phyloP scores from a whole-genome alignment of 2,329 filamentous ascomycete species.

The Trichoderma sp. region DNA sequence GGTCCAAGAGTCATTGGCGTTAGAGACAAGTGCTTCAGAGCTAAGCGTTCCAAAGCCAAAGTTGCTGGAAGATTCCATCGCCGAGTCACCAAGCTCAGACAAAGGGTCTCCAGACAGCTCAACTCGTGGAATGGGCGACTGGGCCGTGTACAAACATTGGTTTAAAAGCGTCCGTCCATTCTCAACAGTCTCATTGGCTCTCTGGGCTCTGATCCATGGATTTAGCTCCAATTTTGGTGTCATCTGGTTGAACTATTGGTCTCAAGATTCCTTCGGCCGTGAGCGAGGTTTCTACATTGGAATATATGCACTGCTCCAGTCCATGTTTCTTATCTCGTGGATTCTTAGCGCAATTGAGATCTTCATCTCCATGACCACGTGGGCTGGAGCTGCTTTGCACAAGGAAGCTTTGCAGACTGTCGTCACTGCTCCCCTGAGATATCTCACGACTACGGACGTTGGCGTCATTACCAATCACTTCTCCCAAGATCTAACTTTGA shows the following conservation, averaged over 20 bases:
- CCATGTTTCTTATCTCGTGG: not conserved
- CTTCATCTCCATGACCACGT: slow-evolving; percentile 27
- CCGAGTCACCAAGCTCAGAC: slow-evolving; percentile 40
- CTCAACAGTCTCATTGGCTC: not conserved
- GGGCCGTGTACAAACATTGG: slow-evolving; percentile 16
- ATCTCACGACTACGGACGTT: too few relatives aligned
- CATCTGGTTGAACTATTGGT: not conserved
- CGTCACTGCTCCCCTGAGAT: too few relatives aligned
- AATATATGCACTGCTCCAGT: slow-evolving; percentile 6
- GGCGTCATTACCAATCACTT: too few relatives aligned
- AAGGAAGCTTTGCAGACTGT: slow-evolving; percentile 31
- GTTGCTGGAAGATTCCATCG: slow-evolving; percentile 45
- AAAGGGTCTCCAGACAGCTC: slow-evolving; percentile 30
- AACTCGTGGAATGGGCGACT: slow-evolving; percentile 13
- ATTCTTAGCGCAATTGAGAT: slow-evolving; percentile 19
- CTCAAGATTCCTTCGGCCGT: not conserved
- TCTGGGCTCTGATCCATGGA: not conserved
- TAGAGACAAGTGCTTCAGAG: not conserved
- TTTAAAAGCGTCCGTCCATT: slow-evolving; percentile 8
- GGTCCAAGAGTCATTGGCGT: not conserved
- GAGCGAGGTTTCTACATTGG: slow-evolving; percentile 11
- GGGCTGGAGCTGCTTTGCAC: slow-evolving; percentile 34
- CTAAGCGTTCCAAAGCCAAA: slow-evolving; percentile 25
- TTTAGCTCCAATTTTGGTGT: slow-evolving; percentile 6
- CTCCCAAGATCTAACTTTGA: not conserved